Evolutionary conservation across 768 basidiomycete genomes (phyloP).

Genomic region (Tylopilus vinaceipallidus): DNA sequence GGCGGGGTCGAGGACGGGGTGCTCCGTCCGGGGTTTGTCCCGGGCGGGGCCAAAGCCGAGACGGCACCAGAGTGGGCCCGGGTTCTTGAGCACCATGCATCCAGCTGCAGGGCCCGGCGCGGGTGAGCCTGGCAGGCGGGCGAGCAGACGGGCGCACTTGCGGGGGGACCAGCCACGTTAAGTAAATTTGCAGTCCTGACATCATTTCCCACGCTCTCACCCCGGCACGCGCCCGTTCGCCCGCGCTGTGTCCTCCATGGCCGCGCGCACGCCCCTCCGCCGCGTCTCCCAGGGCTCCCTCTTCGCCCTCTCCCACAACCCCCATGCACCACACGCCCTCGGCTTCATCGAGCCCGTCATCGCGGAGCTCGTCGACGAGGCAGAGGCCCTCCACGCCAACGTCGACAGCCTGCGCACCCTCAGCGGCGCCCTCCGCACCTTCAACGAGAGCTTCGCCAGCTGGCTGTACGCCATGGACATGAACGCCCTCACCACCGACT

Average conservation of each 20-base stretch:
- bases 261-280: slow-evolving; percentile 68
- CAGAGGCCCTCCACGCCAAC: slow-evolving; percentile 75
- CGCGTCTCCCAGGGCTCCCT: slow-evolving; percentile 92
- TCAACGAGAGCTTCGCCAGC: slow-evolving; percentile 93
- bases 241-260: slow-evolving; percentile 2
- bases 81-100: too few species aligned
- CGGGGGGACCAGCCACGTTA: too few species aligned
- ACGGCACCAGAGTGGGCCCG: too few species aligned
- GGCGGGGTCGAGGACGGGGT: too few species aligned
- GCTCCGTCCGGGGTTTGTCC: too few species aligned
- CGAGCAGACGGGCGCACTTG: too few species aligned
- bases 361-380: slow-evolving; percentile 86
- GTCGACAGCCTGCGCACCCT: slow-evolving; percentile 68
- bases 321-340: slow-evolving; percentile 78
- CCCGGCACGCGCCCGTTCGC: too few species aligned
- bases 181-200: too few species aligned
- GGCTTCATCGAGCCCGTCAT: slow-evolving; percentile 85
- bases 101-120: too few species aligned
- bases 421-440: slow-evolving; percentile 72
- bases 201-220: too few species aligned
- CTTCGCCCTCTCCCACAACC: slow-evolving; percentile 73
- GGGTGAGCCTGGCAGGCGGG: too few species aligned
- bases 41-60: too few species aligned
- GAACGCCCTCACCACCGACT: slow-evolving; percentile 92
- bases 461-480: slow-evolving; percentile 92